Evolutionary conservation across 2,329 filamentous ascomycete species (phyloP), one percentile per base, ranked within the genome.

Genomic region (Ascochyta koolunga): DNA sequence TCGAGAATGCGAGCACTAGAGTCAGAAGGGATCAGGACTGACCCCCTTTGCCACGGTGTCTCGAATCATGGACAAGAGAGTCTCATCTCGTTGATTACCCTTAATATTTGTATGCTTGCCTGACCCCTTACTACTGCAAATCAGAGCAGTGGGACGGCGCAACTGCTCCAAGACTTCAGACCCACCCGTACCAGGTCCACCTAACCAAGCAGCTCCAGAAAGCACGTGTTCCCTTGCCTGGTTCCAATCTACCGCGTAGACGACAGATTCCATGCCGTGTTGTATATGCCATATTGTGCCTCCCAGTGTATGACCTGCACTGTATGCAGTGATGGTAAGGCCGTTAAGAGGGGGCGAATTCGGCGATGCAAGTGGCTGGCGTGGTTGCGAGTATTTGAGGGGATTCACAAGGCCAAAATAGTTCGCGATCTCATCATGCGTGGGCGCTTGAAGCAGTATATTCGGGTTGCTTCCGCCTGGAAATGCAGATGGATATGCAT

Each of bases 201-300:
- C 91, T 36, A 99, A 82, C 91, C 95, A 98, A 22, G 93, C 92
- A 19, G 95, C 95, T 59, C 93, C 93, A 0, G 93, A 88, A 55
- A 96, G 87, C 15, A 98, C 92, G 76, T 96, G 96, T 73, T 99
- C 95, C 64, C 91, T 86, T n/a, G 90, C 91, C 76, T 97, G 93
- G 66, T 97, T 97, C 95, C 95, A 99, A 70, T 98, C 93, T 16
- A 97, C 91, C 0, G 95, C 93, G 68, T 99, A 98, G 1, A 99
- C 93, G 36, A 99, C 93, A 0, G 93, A 97, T 74, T 99, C 95
- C 70, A 97, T 83, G 0, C 93, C 92, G 78, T 98, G 92, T 68
- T 98, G 93, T 61, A 99, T 93, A 69, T 98, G 93, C 95, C 95
- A 99, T 79, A 99, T 96, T 21, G 95, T 98, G 50, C 95, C 95